Percentiles rank a stretch among this genome's conserved stretches.
These are phyloP conservation scores for Brasenia schreberi DNA, from an alignment of 164 flowering plant species.

Conservation along the genomic window DNA sequence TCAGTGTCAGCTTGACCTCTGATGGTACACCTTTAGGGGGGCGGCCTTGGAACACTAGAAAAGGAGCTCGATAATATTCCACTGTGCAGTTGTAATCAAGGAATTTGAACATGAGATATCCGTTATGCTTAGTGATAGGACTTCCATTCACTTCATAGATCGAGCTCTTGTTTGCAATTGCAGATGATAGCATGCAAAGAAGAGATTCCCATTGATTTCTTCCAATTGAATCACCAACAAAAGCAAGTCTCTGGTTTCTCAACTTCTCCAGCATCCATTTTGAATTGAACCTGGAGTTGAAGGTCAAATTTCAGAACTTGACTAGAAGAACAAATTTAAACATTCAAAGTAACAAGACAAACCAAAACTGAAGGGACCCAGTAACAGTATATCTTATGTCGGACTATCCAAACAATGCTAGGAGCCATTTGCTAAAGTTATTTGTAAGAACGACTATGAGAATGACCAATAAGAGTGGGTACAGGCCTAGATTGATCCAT, in stretches of 20 bases:
- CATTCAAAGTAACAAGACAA: background rate
- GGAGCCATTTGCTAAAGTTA: too few relatives aligned
- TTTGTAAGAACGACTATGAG: too few relatives aligned
- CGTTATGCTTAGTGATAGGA: constrained; percentile 95
- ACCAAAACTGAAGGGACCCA: background rate
- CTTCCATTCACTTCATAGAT: constrained; percentile 89
- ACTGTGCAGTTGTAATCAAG: constrained; percentile 78
- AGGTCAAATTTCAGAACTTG: background rate
- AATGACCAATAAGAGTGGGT: too few relatives aligned
- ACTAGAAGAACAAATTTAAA: too few relatives aligned
- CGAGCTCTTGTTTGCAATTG: constrained; percentile 36
- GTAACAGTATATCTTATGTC: background rate
- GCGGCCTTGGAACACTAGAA: constrained; percentile 72
- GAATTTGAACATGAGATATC: constrained; percentile 75
- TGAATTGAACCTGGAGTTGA: constrained; percentile 48
- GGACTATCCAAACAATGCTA: background rate
- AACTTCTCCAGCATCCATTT: constrained; percentile 67
- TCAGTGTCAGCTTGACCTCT: constrained; percentile 44
- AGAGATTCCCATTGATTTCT: constrained; percentile 99
- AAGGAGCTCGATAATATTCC: constrained; percentile 95
- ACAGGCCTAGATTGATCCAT: too few relatives aligned
- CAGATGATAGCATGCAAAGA: constrained; percentile 90
- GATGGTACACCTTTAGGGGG: constrained; percentile 43
- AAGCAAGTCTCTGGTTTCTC: constrained; percentile 57
- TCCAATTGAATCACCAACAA: constrained; percentile 96